Base-by-base conservation (phyloP, 1,139 yeast species). In the Debaryomycetaceae sp. region DNA sequence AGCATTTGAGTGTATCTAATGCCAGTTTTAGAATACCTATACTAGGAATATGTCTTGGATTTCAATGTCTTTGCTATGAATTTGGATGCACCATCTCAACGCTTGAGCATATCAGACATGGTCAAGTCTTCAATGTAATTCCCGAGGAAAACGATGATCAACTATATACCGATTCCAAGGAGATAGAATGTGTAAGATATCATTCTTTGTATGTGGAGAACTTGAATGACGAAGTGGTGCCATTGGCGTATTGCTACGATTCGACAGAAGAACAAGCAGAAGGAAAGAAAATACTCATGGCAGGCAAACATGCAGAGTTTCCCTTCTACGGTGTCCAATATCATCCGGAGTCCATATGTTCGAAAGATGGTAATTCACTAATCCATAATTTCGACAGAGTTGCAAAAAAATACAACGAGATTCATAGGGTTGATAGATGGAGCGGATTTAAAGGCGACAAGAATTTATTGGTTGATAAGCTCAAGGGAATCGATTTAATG, bases 311-410 rank as follows among this genome's bases (percentile, higher is more conserved):
- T 57, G 54, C 44, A 0, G 24, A 42, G 0, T 65, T 70, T 24
- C 98, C 98, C 0, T 87, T 86, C 65, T 91, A 76, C 64, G 99
- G 97, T 0, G 97, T 95, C 2, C 99, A 95, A 57, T 95, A 91
- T 57, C 99, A 95, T 58, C 99, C 99, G 0, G 99, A 95, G 58
- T 89, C 97, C 0, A 80, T 93, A 37, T 89, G 97, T 57, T 90
- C 98, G 0, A 68, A 72, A 9, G 59, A 67, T 42, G 99, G 99
- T 1, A 72, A 62, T 4, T 59, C 64, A 6, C 63, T 93, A 45
- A 60, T 91, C 4, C 51, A 55, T 22, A 87, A 86, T 57, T 93
- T 93, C 60, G 77, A 88, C 68, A 34, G 48, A 0, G 50, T 81
- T 31, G 88, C 95, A 0, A 42, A 46, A 1, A 50, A 55, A 1